Evolutionary conservation across 1,139 yeast species (phyloP), one percentile per base, ranked within the genome.

Genomic region (Geotrichum citri-aurantii): DNA sequence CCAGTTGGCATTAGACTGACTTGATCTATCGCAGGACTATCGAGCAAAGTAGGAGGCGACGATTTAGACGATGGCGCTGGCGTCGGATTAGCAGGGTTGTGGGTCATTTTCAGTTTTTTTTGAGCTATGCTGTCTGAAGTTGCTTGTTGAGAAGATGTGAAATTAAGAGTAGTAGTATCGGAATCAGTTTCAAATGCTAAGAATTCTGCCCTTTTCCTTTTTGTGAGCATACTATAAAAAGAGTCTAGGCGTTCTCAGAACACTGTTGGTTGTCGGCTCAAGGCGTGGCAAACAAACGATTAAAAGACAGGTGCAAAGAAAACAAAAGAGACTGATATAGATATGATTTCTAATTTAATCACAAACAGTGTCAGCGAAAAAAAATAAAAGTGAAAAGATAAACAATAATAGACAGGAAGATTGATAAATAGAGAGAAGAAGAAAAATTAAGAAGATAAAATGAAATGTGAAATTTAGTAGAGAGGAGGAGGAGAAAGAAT

Each of bases 1-100:
- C 37, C 24, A 40, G 49, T 37, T 29, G 42, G 27, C 27, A 1
- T 8, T 26, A 14, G 40, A 50, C 6, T 52, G 26, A 50, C 48
- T 26, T 48, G 52, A 14, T 33, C 49, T 26, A 24, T 51, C 24
- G 17, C 52, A 37, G 31, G 58, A 10, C 50, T 55, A 19, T 55
- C 58, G 5, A n/a, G 44, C 44, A 37, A 37, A 17, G 44, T 37
- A 3, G 44, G 44, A 37, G 44, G 44, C 44, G 44, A 37, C 8
- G 44, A 37, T 37, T 37, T 37, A 17, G 44, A 37, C 17, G 44
- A 37, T n/a, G 44, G 17, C 7, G 44, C 44, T 14, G 44, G 44
- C 51, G 12, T 12, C 49, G 17, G 50, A 48, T 21, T 40, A 24
- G 37, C 42, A 48, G 24, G 37, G 19, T 27, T 55, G 51, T 26